Conservation (phyloP, 2,329 filamentous ascomycete genomes). For the Didymosphaeria variabile region DNA sequence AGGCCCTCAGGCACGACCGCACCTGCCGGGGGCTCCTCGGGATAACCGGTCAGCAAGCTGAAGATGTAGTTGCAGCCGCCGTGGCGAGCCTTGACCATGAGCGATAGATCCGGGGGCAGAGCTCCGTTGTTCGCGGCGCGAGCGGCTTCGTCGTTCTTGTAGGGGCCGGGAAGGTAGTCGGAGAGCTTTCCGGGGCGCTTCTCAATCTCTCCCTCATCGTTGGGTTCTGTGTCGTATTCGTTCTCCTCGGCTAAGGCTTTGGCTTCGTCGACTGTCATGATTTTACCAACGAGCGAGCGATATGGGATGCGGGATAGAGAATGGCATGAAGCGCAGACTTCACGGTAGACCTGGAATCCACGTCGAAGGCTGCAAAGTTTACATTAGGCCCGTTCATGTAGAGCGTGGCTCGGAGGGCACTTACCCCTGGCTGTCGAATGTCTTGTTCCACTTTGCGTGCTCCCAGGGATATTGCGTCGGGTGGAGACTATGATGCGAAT, state of each 20-base stretch:
- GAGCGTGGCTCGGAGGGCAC: conserved; percentile 48
- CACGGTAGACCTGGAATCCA: conserved; percentile 99
- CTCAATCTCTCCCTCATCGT: conserved; percentile 97
- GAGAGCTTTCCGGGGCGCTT: conserved; percentile 98
- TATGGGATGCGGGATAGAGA: conserved; percentile 94
- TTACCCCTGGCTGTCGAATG: conserved; percentile 96
- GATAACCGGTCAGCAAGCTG: conserved; percentile 94
- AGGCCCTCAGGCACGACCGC: conserved; percentile 85
- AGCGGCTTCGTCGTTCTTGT: conserved; percentile 99
- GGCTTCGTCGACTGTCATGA: conserved; percentile 97
- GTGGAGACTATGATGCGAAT: conserved; percentile 74
- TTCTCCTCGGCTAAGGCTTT: conserved; percentile 97
- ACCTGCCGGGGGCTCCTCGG: conserved; percentile 92
- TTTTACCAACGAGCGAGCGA: conserved; percentile 85
- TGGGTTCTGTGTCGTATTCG: conserved; percentile 98
- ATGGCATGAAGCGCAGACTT: conserved; percentile 98
- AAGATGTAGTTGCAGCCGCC: conserved; percentile 99
- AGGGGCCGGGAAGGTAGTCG: conserved; percentile 92
- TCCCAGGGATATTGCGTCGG: conserved; percentile 94
- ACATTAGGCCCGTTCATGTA: conserved; percentile 9
- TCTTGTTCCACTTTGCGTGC: conserved; percentile 90
- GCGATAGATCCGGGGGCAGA: conserved; percentile 93
- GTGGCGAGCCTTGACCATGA: conserved; percentile 98
- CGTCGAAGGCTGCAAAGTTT: conserved; percentile 79
- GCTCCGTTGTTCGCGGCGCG: conserved; percentile 98